These are phyloP conservation scores for Neospermospora avenae DNA, from an alignment of 2,329 filamentous ascomycete genomes.

Conservation along the genomic window DNA sequence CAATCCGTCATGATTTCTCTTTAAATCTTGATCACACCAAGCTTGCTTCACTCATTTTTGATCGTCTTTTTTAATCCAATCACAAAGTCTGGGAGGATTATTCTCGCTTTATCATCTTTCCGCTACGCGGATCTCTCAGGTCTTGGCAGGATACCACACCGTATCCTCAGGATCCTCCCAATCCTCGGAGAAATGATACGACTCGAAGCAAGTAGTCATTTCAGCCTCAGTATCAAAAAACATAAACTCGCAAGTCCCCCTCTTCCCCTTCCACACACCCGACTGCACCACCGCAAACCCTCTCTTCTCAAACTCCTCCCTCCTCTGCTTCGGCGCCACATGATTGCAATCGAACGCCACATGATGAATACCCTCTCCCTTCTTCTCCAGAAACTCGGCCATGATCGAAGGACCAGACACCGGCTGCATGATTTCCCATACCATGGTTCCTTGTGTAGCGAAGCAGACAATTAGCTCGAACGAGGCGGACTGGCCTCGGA, in stretches of 20 bases:
- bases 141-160: background rate
- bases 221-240: background rate
- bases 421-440: slow-evolving; percentile 1
- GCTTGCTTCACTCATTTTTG: no score
- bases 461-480: slow-evolving; percentile 4
- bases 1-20: no score
- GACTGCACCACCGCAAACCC: background rate
- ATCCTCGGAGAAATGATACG: background rate
- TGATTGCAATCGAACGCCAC: background rate
- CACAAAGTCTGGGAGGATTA: no score
- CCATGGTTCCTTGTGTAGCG: background rate
- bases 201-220: background rate
- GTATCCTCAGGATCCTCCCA: background rate
- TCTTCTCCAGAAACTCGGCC: background rate
- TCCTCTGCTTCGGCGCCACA: background rate
- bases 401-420: background rate
- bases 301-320: background rate
- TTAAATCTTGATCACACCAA: no score
- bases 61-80: no score
- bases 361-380: slow-evolving; percentile 1
- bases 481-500: background rate
- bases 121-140: background rate
- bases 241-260: background rate
- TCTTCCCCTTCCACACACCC: background rate
- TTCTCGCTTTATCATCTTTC: no score